Evolutionary conservation across 805 yeast species (phyloP), one percentile per base, ranked within the genome.

Genomic region (Ogataea trehalophila): DNA sequence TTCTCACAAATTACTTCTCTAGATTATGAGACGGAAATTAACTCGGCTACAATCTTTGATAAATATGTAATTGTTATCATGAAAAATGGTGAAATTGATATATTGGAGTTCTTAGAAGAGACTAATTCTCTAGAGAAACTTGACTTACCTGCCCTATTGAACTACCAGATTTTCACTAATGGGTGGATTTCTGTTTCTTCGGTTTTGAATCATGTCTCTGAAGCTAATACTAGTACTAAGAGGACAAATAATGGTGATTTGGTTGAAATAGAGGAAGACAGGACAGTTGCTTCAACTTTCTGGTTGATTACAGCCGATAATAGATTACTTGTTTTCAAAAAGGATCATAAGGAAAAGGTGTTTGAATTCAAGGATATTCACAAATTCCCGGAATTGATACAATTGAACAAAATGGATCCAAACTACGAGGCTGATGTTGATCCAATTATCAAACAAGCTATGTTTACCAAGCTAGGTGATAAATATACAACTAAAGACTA

Each of bases 241-340:
- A 54, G 70, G 46, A 54, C 55, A 29, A 33, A 42, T 13, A 48
- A 54, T 35, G 68, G 62, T 14, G 52, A 55, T 39, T 37, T 53
- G 6, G 56, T 62, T 18, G 22, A 54, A 53, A 52, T 53, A 53
- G 41, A 52, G 42, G 60, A 59, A 35, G 47, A 54, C 38, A 33
- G 49, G 1, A 46, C 46, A n/a, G 40, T 70, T 56, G 65, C 71
- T 58, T 56, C 73, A 70, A 46, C 72, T 70, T 85, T 84, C 55
- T 73, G 86, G 39, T 75, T 83, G 41, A 87, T 84, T 6, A 85
- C 91, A 2, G 91, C 89, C 48, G 91, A 84, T 60, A 87, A 85
- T 57, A 76, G 89, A 61, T 69, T 86, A 17, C 77, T 87, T 42
- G 77, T 79, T 14, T 85, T 85, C 62, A 75, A 75, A 46, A 74